Base-by-base conservation (phyloP, 768 basidiomycete species). In the Rhodosporidiobolus sp. region DNA sequence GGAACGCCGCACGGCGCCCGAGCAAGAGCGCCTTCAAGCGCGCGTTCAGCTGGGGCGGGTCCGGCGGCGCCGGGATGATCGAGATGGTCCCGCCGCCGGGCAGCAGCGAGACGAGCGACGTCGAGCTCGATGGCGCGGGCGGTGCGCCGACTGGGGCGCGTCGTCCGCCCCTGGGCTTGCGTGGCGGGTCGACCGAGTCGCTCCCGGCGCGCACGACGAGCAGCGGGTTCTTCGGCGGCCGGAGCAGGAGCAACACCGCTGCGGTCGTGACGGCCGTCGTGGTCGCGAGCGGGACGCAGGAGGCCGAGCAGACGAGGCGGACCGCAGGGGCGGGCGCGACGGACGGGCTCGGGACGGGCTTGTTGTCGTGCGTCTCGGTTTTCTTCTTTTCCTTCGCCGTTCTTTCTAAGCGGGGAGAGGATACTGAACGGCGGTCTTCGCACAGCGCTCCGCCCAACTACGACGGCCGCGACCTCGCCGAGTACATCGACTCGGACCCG, bases 1-100 rank as follows among this genome's bases (percentile, higher is more conserved):
- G 71, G 71, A 72, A 72, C 57, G 71, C 65, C 30, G 71, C 71
- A 9, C 46, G 71, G 17, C 43, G 71, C 8, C 71, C 71, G 38
- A 28, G 28, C 14, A 63, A 60, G 52, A 59, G 50, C 45, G 57
- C 65, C 35, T 0, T 72, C 43, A 72, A 72, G 62, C 55, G 71
- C 26, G 66, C 58, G 22, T 67, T 66, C 4, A 24, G 30, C 20
- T 50, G 24, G 35, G 19, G 32, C n/a, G n/a, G n/a, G n/a, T n/a
- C n/a, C n/a, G 14, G 4, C 32, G 4, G 0, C 3, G 24, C n/a
- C n/a, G n/a, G n/a, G n/a, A 4, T 46, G 34, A 24, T 28, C 46
- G 46, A 28, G 43, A 35, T 35, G 26, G 2, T 16, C 30, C 30
- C 52, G 12, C 43, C 19, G n/a, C 26, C 45, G 9, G 61, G 61